Base-by-base conservation (phyloP, 495 filamentous ascomycete species). In the Penicillium paradoxum region DNA sequence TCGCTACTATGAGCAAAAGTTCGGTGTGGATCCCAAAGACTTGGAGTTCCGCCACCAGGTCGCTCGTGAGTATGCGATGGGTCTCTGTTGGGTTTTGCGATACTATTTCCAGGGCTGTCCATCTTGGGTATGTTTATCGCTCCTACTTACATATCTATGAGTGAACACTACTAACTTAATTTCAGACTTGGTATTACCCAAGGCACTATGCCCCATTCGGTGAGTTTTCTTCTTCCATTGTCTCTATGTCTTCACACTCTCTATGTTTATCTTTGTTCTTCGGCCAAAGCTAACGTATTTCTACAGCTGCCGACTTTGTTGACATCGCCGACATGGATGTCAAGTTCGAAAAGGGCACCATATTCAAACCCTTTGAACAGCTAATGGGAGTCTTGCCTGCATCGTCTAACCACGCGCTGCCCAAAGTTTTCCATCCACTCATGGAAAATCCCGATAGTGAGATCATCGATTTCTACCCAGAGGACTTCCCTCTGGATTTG, bases 71-170 rank as follows among this genome's bases (percentile, higher is more conserved):
- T 99, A 99, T 68, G 90, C 91, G n/a, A 89, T 96, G 74, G 93
- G 93, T 41, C 80, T 97, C n/a, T 87, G 87, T 30, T 99, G 95
- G 93, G 93, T 97, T n/a, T 73, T 99, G 21, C 76, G 86, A 15
- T 99, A 99, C 64, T 99, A 99, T 68, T 95, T 96, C 66, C 93
- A 99, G 69, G 93, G 95, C 15, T 97, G 93, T 61, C 90, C 95
- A 10, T 95, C 89, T 2, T 97, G 95, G 41, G 41, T 44, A 44
- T 18, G 41, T 44, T 18, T 7, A 17, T 24, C 0, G 17, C 9
- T 9, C 25, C 7, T 18, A 17, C 5, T 43, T 19, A 8, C 17
- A 4, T 17, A 11, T 44, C 15, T 27, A 44, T 11, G 41, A 44
- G 15, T 11, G 15, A 17, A 8, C n/a, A 15, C 11, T 2, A 6